Evolutionary conservation across 2,329 filamentous ascomycete species (phyloP), one percentile per base, ranked within the genome.

Genomic region (Fusarium palustre): DNA sequence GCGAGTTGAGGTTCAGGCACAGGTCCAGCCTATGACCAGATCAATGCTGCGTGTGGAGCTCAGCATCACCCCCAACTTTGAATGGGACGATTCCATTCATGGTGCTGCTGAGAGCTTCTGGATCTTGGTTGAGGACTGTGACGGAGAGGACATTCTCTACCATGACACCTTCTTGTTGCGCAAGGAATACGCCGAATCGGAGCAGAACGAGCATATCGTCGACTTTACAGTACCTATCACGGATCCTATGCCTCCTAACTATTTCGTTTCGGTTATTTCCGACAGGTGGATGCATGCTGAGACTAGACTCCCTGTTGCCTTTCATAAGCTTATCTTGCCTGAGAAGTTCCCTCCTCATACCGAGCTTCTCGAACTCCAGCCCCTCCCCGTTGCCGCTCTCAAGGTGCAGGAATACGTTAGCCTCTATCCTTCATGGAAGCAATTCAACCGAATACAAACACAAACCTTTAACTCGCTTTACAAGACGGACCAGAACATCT

Each of bases 241-340:
- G 1, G 96, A 99, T 73, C 97, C 97, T 0, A 97, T 98, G 92
- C 96, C 96, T 16, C 96, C 97, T 0, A 97, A 99, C 79, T 99
- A 99, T 82, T 99, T 99, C 81, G 93, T 99, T 74, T 96, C 94
- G 0, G 88, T 99, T 39, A 83, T 97, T 22, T 98, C 95, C 5
- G 96, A 99, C 79, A 87, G 96, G 72, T 99, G 96, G 96, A 97
- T 99, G 93, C 93, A 97, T 77, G 93, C 95, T 1, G 94, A 99
- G 81, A 97, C 94, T 2, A 94, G 94, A 77, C 84, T 99, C 55
- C 91, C 95, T 0, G 91, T 99, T 3, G 95, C 94, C 1, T 98
- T 99, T 83, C 92, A 97, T 78, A 97, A 97, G 78, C 85, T 99
- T 30, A 92, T 97, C 43, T 86, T 99, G 7, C 96, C 96, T 0